Evolutionary conservation across 768 basidiomycete species (phyloP).

Genomic region (Kwoniella sp.): DNA sequence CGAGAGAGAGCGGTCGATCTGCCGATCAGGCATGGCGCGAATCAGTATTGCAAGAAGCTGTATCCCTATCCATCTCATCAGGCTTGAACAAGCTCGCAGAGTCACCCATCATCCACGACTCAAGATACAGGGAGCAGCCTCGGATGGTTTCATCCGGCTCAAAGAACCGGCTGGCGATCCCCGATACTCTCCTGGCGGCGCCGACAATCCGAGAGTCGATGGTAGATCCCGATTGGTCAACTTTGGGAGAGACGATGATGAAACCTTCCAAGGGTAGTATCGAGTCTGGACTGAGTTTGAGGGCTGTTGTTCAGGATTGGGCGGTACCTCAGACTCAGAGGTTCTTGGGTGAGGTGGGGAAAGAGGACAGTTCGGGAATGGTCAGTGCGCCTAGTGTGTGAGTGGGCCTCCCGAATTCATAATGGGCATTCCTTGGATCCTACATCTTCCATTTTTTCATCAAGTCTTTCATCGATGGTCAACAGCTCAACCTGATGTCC

Average conservation of each 20-base stretch:
- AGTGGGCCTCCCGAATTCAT: no score
- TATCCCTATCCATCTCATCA: conserved; percentile 13
- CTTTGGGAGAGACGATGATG: conserved; percentile 18
- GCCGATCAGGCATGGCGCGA: conserved; percentile 21
- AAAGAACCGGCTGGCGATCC: conserved; percentile 17
- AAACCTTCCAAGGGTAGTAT: conserved; percentile 5
- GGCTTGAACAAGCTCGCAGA: conserved; percentile 9
- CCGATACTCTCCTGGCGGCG: conserved; percentile 1
- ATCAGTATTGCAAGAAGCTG: conserved; percentile 18
- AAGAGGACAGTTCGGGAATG: conserved; percentile 16
- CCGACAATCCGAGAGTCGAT: conserved; percentile 3
- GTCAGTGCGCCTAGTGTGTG: conserved; percentile 19
- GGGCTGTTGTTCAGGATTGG: conserved; percentile 16
- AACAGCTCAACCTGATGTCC: no score
- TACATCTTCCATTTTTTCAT: no score
- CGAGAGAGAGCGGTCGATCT: conserved; percentile 6
- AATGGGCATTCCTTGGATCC: no score
- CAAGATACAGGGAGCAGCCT: background rate
- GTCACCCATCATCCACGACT: background rate
- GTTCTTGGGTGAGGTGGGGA: conserved; percentile 12
- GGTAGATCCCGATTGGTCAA: background rate
- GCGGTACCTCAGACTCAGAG: background rate
- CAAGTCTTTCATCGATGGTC: no score
- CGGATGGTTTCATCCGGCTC: conserved; percentile 22
- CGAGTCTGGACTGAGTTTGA: conserved; percentile 10